Base-by-base conservation (phyloP, 169 alveolate species). In the Plasmodium gonderi region DNA sequence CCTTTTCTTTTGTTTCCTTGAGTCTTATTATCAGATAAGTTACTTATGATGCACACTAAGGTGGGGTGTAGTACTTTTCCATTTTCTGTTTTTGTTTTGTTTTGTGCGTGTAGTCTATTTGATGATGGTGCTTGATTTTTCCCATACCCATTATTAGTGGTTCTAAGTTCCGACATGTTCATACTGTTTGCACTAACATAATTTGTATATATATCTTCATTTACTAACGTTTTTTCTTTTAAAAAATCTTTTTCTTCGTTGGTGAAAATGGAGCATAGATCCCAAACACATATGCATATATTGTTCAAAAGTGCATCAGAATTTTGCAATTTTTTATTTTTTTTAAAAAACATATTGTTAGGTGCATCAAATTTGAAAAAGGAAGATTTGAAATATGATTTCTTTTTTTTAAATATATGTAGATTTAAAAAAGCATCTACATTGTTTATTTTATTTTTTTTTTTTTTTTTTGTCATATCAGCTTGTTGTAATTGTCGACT, bases 251-350 rank as follows among this genome's bases (percentile, higher is more conserved):
- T 83, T 29, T 83, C 83, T 20, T 83, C 83, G 65, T 83, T 83
- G 1, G 83, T 69, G n/a, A 83, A 12, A 26, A 83, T 83, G 1
- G 92, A 83, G 12, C 92, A 83, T 31, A 83, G 5, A 29, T 83
- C 92, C 92, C 92, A 83, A 26, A 83, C 79, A 49, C 92, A 83
- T 51, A 83, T 49, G 42, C 92, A 82, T 9, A 83, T 31, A 17
- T 40, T 45, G 11, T 83, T 80, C 12, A 42, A 29, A 6, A 69
- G 38, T 14, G 8, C 44, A 5, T 45, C 77, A 60, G 26, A 3
- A 60, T 3, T 60, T 42, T 76, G 81, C 44, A 64, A 20, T 36
- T 83, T 83, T 23, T 72, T 83, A 42, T 72, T 69, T 36, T 76
- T 83, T 40, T 72, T 83, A 23, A 83, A 83, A 83, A 83, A 83